phyloP scores from a whole-genome alignment of 495 filamentous ascomycete species.

The Collariella sp. region DNA sequence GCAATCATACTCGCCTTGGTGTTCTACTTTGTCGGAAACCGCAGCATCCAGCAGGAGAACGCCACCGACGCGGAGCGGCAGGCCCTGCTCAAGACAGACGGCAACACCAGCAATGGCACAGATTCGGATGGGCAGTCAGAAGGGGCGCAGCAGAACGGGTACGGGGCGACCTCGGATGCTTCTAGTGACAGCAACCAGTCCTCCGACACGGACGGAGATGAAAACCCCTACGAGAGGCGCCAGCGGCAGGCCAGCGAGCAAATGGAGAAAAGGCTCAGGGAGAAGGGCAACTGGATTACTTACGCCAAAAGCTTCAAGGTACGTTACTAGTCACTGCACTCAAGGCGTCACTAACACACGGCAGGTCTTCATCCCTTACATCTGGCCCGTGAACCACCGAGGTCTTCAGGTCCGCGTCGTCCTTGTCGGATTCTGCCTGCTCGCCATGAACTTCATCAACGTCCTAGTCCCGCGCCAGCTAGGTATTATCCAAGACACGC shows the following conservation, averaged over 20 bases:
- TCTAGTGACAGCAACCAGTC: constrained; percentile 24
- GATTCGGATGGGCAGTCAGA: constrained; percentile 20
- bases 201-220: constrained; percentile 29
- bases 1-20: constrained; percentile 23
- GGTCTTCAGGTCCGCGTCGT: constrained; percentile 48
- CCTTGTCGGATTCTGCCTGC: constrained; percentile 52
- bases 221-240: constrained; percentile 43
- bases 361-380: constrained; percentile 54
- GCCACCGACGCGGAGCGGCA: constrained; percentile 44
- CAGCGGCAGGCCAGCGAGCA: constrained; percentile 42
- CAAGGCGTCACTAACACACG: not conserved
- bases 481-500: constrained; percentile 51
- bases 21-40: constrained; percentile 26
- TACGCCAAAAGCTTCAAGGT: constrained; percentile 55
- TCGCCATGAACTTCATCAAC: constrained; percentile 52
- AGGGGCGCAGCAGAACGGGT: constrained; percentile 28
- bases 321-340: constrained; percentile 14
- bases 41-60: constrained; percentile 23
- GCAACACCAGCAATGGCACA: constrained; percentile 7
- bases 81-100: constrained; percentile 36
- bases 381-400: constrained; percentile 53
- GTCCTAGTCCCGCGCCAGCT: constrained; percentile 59
- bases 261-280: constrained; percentile 49
- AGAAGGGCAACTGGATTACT: constrained; percentile 55
- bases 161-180: constrained; percentile 38